Base-by-base conservation (phyloP, 2,329 filamentous ascomycete species). In the Scedosporium aurantiacum region DNA sequence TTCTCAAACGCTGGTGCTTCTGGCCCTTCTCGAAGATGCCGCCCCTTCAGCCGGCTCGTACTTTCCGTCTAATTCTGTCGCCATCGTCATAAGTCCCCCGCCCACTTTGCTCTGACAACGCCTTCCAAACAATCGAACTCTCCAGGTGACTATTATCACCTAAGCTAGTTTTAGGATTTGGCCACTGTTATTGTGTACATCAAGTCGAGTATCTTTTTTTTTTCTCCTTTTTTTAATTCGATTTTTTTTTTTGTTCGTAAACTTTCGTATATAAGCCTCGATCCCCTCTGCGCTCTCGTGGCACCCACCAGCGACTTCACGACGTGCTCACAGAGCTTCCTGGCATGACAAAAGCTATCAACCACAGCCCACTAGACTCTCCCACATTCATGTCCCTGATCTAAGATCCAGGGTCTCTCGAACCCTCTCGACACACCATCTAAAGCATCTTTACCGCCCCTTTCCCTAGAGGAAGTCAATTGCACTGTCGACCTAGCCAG, bases 21-120 rank as follows among this genome's bases (percentile, higher is more conserved):
- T 18, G 18, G 50, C 12, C 23, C 43, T 54, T 54, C 50, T 23
- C 50, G 27, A 54, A 21, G 50, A 47, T 47, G 32, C 21, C 43
- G 43, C 18, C 12, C 18, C 50, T 54, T 54, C 50, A 23, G 21
- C 50, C n/a, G 50, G 50, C 21, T 37, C n/a, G 28, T 18, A 47
- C 59, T 6, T 56, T 52, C 50, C n/a, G 25, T 60, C 37, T 32
- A 60, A 60, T 60, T 56, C 32, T 56, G 32, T 60, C 59, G 59
- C 59, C 59, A 60, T 60, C 59, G 59, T 60, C 47, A 60, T 60
- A 21, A 52, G 14, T 60, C 58, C 45, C 59, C 28, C 18, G 47
- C 28, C 59, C 59, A 56, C 59, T 16, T 25, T 37, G 32, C 58
- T 27, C 27, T 32, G n/a, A 23, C 54, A 57, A 57, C 14, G 54